These are phyloP conservation scores for Ceratocystis harringtonii DNA, from an alignment of 2,329 filamentous ascomycete species.

Conservation along the genomic window DNA sequence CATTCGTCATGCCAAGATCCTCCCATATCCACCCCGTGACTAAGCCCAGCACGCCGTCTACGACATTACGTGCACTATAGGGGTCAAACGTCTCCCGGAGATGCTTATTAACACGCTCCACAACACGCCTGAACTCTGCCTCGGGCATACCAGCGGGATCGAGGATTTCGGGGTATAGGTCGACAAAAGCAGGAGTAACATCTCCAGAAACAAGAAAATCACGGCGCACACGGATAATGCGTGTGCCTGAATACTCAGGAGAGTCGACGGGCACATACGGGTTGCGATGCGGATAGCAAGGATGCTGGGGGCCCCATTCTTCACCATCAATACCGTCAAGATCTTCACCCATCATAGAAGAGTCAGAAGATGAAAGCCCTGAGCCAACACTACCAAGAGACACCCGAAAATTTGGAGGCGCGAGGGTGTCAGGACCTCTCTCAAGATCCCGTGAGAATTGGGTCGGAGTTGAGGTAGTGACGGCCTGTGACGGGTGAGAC, in stretches of 20 bases:
- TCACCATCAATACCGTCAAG: conserved; percentile 54
- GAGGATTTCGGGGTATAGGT: conserved; percentile 89
- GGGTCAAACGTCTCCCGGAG: conserved; percentile 68
- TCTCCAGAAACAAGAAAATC: conserved; percentile 89
- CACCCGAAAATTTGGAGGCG: conserved; percentile 25
- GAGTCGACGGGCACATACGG: conserved; percentile 73
- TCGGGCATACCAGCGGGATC: conserved; percentile 71
- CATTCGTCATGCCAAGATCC: conserved; percentile 61
- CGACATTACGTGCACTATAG: conserved; percentile 56
- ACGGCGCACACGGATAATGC: conserved; percentile 78
- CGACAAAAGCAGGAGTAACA: conserved; percentile 81
- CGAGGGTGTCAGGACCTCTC: conserved; percentile 33
- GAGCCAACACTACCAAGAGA: conserved; percentile 38
- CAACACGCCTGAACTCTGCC: conserved; percentile 67
- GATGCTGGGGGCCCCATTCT: conserved; percentile 85
- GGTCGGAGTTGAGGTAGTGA: conserved; percentile 19
- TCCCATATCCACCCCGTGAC: conserved; percentile 93
- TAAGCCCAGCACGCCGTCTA: conserved; percentile 66
- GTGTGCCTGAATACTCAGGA: conserved; percentile 58
- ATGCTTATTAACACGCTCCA: conserved; percentile 68
- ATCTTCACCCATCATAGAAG: conserved; percentile 48
- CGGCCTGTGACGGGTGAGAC: conserved; percentile 15
- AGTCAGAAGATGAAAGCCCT: conserved; percentile 39
- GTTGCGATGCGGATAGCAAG: conserved; percentile 87
- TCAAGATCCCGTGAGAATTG: conserved; percentile 39